Evolutionary conservation across 306 rosid genomes (phyloP).

Genomic region (Citrullus colocynthis): DNA sequence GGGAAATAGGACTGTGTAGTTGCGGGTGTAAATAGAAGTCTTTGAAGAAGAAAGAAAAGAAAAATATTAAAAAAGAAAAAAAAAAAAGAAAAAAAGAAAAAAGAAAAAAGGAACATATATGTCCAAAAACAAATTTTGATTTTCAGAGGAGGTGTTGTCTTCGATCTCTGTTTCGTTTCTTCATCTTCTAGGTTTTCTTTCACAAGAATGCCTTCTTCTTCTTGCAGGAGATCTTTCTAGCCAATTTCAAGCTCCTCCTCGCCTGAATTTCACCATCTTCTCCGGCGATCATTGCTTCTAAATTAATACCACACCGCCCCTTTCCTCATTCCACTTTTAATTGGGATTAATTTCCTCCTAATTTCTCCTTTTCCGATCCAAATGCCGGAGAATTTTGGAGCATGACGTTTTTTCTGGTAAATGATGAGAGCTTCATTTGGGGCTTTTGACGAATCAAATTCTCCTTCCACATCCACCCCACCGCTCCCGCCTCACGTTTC

Average conservation of each 20-base stretch:
- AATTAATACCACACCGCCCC: neutral
- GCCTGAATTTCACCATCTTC: neutral
- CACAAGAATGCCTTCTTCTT: neutral
- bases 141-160: neutral
- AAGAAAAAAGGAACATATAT: neutral
- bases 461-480: conserved; percentile 15
- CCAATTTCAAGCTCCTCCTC: neutral
- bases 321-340: neutral
- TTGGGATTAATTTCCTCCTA: neutral
- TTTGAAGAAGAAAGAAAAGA: neutral
- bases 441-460: conserved; percentile 11
- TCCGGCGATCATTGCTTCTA: neutral
- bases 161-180: conserved; percentile 7
- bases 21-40: conserved; percentile 3
- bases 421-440: conserved; percentile 11
- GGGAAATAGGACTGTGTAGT: neutral
- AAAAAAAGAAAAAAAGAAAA: neutral
- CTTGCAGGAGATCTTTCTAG: neutral
- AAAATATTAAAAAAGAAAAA: neutral
- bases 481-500: conserved; percentile 6
- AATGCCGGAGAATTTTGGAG: conserved; percentile 8
- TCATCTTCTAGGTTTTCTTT: conserved; percentile 7
- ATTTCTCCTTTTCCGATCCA: conserved; percentile 2
- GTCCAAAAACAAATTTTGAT: neutral
- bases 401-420: conserved; percentile 3